Conservation (phyloP, 2,329 filamentous ascomycete species). For the Fusarium pseudonygamai region DNA sequence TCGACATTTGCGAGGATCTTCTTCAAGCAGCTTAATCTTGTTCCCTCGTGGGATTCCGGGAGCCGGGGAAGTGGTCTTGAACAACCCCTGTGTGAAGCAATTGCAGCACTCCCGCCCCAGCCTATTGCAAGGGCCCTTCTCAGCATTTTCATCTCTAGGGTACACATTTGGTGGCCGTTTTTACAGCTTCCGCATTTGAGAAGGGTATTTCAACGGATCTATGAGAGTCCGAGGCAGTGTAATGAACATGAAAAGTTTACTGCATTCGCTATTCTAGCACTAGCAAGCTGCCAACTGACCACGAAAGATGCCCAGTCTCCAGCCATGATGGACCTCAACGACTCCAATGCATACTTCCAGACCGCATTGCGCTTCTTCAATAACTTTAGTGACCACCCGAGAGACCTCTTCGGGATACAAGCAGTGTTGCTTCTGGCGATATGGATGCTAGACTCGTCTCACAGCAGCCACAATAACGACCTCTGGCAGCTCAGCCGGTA, state of each 20-base stretch:
- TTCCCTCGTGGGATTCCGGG: not conserved
- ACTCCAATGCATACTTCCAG: not conserved
- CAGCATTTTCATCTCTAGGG: not conserved
- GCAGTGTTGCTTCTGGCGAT: not conserved
- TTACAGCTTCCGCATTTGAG: not conserved
- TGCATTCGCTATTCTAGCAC: rapidly evolving
- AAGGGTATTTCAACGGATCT: not conserved
- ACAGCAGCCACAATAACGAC: slow-evolving; percentile 1
- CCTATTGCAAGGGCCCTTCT: not conserved
- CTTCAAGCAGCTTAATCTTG: not conserved
- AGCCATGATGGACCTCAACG: not conserved
- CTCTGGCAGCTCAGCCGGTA: slow-evolving; percentile 2
- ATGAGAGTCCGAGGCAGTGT: not conserved
- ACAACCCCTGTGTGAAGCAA: not conserved
- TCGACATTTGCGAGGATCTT: slow-evolving; percentile 10
- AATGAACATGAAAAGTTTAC: not conserved
- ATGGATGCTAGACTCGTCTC: slow-evolving; percentile 1
- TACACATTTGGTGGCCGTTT: not conserved
- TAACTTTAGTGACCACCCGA: not conserved
- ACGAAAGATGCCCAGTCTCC: not conserved
- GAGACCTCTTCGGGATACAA: not conserved
- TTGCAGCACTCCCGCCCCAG: not conserved
- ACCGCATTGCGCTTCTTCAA: not conserved
- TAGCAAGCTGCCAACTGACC: not conserved
- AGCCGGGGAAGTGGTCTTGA: not conserved